Evolutionary conservation across 1,284 basidiomycete species (phyloP).

Genomic region (Cutaneotrichosporon cyanovorans): DNA sequence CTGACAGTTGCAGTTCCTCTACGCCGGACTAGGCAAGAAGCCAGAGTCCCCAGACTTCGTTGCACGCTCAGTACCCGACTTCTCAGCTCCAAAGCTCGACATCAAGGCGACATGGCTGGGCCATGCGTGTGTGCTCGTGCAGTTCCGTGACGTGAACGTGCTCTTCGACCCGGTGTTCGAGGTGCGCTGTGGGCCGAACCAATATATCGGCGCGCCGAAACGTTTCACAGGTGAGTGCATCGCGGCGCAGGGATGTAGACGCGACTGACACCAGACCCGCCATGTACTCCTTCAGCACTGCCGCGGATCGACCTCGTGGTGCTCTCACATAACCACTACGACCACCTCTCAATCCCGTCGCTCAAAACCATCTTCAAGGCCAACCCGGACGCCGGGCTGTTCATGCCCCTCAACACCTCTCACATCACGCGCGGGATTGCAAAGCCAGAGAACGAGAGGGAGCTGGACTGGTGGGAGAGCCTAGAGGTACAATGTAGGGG

Average conservation of each 20-base stretch:
- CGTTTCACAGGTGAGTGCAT: conserved; percentile 52
- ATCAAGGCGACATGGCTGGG: conserved; percentile 64
- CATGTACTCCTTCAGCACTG: conserved; percentile 51
- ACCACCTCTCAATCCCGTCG: conserved; percentile 57
- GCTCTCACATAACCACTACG: conserved; percentile 60
- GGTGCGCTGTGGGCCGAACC: conserved; percentile 55
- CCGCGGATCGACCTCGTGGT: conserved; percentile 60
- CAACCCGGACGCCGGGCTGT: conserved; percentile 52
- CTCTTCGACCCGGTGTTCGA: conserved; percentile 66
- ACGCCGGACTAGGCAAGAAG: conserved; percentile 5
- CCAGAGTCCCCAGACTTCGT: conserved; percentile 27
- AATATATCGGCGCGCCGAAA: conserved; percentile 52
- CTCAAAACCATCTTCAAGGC: conserved; percentile 44
- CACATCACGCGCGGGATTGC: conserved; percentile 48
- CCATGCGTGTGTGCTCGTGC: conserved; percentile 64
- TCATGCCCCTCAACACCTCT: conserved; percentile 56
- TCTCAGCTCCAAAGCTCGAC: conserved; percentile 9
- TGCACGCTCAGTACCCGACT: conserved; percentile 1
- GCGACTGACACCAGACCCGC: not conserved
- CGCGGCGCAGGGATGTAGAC: not conserved
- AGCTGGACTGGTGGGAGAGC: conserved; percentile 64
- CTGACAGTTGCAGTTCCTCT: conserved; percentile 8
- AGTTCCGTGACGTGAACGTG: conserved; percentile 56
- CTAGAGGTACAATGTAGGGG: conserved; percentile 23
- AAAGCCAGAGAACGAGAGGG: conserved; percentile 44